These are phyloP conservation scores for Balansia obtecta DNA, from an alignment of 2,329 filamentous ascomycete species.

Conservation along the genomic window DNA sequence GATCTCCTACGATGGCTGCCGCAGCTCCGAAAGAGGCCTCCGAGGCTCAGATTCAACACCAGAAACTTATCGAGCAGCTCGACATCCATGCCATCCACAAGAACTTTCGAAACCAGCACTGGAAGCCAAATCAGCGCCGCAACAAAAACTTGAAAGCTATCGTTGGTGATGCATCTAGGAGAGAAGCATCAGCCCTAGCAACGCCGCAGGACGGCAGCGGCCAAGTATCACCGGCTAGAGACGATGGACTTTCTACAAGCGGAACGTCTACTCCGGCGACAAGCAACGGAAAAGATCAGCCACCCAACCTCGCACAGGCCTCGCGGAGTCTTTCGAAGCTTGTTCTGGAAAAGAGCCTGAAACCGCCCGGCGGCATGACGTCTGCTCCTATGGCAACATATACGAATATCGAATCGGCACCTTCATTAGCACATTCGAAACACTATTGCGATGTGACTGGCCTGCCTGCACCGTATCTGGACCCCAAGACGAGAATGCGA, in stretches of 20 bases:
- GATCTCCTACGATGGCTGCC: conserved; percentile 13
- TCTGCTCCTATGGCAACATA: conserved; percentile 68
- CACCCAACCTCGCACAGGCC: conserved; percentile 74
- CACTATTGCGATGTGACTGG: conserved; percentile 96
- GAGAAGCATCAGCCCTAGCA: conserved; percentile 77
- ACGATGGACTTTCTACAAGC: conserved; percentile 44
- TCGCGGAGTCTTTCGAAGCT: conserved; percentile 77
- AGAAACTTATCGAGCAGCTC: conserved; percentile 76
- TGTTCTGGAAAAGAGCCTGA: conserved; percentile 72
- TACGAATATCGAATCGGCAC: conserved; percentile 91
- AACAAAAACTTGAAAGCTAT: conserved; percentile 99
- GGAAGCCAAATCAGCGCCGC: conserved; percentile 86
- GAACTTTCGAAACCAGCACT: conserved; percentile 78
- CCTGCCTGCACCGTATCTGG: conserved; percentile 77
- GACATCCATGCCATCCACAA: conserved; percentile 81
- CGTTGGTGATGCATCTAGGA: conserved; percentile 74
- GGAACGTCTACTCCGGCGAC: conserved; percentile 44
- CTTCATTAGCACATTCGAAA: conserved; percentile 70
- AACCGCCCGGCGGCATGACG: conserved; percentile 17
- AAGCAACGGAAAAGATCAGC: conserved; percentile 28
- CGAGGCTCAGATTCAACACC: conserved; percentile 68
- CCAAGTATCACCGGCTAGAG: conserved; percentile 49
- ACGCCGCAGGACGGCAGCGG: conserved; percentile 68
- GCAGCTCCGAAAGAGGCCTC: conserved; percentile 41
- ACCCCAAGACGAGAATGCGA: conserved; percentile 85